Evolutionary conservation across 2,329 filamentous ascomycete genomes (phyloP).

Genomic region (Fonsecaea pugnacius): DNA sequence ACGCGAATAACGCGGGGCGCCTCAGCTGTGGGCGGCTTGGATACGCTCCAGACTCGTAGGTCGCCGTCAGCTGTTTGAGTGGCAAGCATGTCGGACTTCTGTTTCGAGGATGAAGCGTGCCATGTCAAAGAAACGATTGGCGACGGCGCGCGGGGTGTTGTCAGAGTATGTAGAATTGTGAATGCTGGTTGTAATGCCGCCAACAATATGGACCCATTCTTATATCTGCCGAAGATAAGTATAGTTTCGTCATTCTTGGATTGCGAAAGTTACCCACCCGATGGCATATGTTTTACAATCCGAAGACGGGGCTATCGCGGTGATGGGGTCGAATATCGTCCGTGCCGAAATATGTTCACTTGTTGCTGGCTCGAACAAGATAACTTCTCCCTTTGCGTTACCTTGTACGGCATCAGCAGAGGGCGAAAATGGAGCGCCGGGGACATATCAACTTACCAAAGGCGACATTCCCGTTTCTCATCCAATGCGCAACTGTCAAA

Average conservation of each 20-base stretch:
- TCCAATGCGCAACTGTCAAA: slow-evolving; percentile 85
- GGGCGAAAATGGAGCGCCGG: slow-evolving; percentile 19
- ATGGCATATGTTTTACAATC: slow-evolving; percentile 96
- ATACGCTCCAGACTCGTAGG: slow-evolving; percentile 92
- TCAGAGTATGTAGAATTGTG: slow-evolving; percentile 90
- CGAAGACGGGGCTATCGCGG: slow-evolving; percentile 82
- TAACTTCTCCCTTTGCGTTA: slow-evolving; percentile 88
- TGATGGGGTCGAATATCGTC: slow-evolving; percentile 94
- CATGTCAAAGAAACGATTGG: slow-evolving; percentile 85
- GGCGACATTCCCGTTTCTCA: slow-evolving; percentile 94
- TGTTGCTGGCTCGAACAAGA: slow-evolving; percentile 89
- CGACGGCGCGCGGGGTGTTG: slow-evolving; percentile 80
- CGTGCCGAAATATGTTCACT: slow-evolving; percentile 89
- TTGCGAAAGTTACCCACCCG: slow-evolving; percentile 60
- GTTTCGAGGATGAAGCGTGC: slow-evolving; percentile 94
- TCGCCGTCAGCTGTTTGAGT: slow-evolving; percentile 91
- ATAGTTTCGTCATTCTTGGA: background rate
- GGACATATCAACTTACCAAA: slow-evolving; percentile 73
- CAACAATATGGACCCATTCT: slow-evolving; percentile 91
- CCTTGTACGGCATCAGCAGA: slow-evolving; percentile 58
- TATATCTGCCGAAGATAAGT: slow-evolving; percentile 65
- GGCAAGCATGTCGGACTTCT: slow-evolving; percentile 97
- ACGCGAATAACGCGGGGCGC: slow-evolving; percentile 86
- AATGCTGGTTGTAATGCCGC: slow-evolving; percentile 88
- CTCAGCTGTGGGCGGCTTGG: slow-evolving; percentile 74